These are phyloP conservation scores for Cavenderia fasciculata DNA, from an alignment of 78 protist species.

Conservation along the genomic window DNA sequence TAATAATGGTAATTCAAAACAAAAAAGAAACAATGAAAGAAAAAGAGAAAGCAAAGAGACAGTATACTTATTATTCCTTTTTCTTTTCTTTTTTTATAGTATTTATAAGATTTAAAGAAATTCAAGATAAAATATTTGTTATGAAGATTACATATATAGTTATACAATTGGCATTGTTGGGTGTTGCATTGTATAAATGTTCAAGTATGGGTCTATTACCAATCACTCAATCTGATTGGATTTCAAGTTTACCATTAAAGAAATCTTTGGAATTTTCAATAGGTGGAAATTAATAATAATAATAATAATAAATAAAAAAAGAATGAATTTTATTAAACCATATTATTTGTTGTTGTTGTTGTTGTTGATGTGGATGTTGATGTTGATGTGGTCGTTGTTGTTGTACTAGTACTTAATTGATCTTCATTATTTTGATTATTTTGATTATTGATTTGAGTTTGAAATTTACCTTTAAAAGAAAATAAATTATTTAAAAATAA, in stretches of 20 bases:
- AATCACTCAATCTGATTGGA: conserved; percentile 78
- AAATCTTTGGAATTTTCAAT: conserved; percentile 27
- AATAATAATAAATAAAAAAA: too few relatives aligned
- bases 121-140: conserved; percentile 8
- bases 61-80: not conserved
- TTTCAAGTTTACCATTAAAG: conserved; percentile 71
- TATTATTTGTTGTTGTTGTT: too few relatives aligned
- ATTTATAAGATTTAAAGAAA: conserved; percentile 46
- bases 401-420: conserved; percentile 15
- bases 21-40: not conserved
- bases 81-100: not conserved
- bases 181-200: conserved; percentile 74
- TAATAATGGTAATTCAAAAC: conserved; percentile 1
- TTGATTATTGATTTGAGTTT: not conserved
- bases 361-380: not conserved
- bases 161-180: conserved; percentile 44
- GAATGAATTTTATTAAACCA: too few relatives aligned
- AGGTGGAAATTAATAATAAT: conserved; percentile 6
- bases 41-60: not conserved
- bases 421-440: not conserved
- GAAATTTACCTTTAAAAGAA: conserved; percentile 1
- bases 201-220: conserved; percentile 79
- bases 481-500: conserved; percentile 21
- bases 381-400: conserved; percentile 29
- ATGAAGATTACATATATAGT: conserved; percentile 58